These are phyloP conservation scores for Guillardia theta DNA, from an alignment of 78 protist species.

Conservation along the genomic window DNA sequence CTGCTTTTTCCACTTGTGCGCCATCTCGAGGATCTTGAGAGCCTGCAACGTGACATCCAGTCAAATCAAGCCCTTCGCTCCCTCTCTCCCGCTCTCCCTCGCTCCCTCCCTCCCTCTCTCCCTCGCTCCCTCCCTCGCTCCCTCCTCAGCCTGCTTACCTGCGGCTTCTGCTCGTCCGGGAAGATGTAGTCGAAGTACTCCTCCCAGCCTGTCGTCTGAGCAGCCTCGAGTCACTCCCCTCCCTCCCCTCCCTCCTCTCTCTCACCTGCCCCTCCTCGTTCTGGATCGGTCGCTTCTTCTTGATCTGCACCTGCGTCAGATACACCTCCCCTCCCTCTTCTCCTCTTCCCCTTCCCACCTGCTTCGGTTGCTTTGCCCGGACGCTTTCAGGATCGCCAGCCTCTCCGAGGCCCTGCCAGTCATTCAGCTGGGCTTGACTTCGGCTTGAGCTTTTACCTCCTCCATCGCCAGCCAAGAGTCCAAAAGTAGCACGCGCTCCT, in stretches of 20 bases:
- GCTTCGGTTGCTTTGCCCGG: neutral
- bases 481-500: conserved; percentile 56
- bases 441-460: too few relatives aligned
- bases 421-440: too few relatives aligned
- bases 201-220: conserved; percentile 81
- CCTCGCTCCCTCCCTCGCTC: neutral
- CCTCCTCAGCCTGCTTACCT: neutral
- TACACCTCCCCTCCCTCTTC: too few relatives aligned
- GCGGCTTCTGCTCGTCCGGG: conserved; percentile 62
- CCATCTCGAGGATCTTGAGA: conserved; percentile 84
- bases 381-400: conserved; percentile 16
- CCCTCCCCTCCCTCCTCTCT: neutral
- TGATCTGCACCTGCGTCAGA: too few relatives aligned
- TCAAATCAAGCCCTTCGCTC: neutral
- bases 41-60: neutral
- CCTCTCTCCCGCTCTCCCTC: neutral
- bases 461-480: conserved; percentile 60
- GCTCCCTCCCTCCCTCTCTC: neutral
- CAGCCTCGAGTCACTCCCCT: too few relatives aligned
- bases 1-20: conserved; percentile 79
- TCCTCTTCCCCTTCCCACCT: too few relatives aligned
- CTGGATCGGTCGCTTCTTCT: neutral
- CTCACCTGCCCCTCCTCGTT: conserved; percentile 9
- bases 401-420: conserved; percentile 59
- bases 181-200: conserved; percentile 87